These are phyloP conservation scores for Fusarium chlamydosporum DNA, from an alignment of 2,329 filamentous ascomycete species.

Conservation along the genomic window DNA sequence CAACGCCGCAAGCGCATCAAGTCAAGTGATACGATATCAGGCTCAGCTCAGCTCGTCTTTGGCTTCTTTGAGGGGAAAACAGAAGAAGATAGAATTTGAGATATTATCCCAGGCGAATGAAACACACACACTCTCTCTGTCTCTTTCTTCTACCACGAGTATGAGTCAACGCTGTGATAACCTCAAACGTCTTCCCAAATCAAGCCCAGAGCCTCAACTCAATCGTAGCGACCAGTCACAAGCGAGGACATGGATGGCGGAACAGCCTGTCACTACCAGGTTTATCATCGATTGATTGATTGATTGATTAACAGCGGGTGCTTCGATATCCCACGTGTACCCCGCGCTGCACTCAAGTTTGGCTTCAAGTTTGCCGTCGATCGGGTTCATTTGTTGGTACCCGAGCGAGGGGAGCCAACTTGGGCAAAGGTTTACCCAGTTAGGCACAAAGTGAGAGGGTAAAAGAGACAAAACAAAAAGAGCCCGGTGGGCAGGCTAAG, in stretches of 20 bases:
- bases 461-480: not conserved
- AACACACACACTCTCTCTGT: not conserved
- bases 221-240: conserved; percentile 26
- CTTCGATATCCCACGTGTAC: conserved; percentile 43
- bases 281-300: not conserved
- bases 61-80: conserved; percentile 2
- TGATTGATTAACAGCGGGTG: conserved; percentile 12
- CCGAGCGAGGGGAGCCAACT: conserved; percentile 31
- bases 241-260: conserved; percentile 31
- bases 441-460: conserved; percentile 36
- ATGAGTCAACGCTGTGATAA: conserved; percentile 37
- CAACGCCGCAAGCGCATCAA: conserved; percentile 23
- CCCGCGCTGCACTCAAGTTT: conserved; percentile 40
- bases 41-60: conserved; percentile 7
- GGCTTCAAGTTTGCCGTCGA: conserved; percentile 29
- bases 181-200: conserved; percentile 4
- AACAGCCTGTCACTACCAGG: conserved; percentile 24
- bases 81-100: not conserved
- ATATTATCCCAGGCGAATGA: not conserved
- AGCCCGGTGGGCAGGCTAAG: conserved; percentile 16
- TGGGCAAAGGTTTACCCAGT: conserved; percentile 40
- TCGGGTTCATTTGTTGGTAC: conserved; percentile 43
- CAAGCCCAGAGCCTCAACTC: conserved; percentile 34
- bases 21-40: conserved; percentile 15
- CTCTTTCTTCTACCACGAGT: not conserved